A percentile compares a stretch with the other conserved stretches of the same genome.
Evolutionary conservation across 1,139 yeast genomes (phyloP).

Genomic region (Hyphopichia wangnamkhiaoensis): DNA sequence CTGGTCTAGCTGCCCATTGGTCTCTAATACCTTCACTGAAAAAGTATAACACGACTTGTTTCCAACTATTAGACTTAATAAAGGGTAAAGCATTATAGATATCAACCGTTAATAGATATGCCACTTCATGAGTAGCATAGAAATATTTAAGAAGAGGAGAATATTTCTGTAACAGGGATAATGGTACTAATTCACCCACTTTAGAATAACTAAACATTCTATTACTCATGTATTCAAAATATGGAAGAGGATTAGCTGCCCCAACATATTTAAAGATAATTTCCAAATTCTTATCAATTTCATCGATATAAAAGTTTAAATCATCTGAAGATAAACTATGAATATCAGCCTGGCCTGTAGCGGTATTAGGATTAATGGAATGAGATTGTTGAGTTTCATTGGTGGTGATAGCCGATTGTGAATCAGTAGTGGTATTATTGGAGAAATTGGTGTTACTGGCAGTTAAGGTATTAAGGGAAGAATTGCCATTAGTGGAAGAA

Average conservation of each 20-base stretch:
- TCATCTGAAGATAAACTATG: constrained; percentile 4
- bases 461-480: background rate
- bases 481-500: background rate
- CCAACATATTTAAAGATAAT: constrained; percentile 50
- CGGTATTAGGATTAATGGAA: background rate
- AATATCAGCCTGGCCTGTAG: constrained; percentile 1
- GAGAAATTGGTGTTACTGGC: background rate
- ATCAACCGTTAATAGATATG: constrained; percentile 39
- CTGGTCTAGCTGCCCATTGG: constrained; percentile 61
- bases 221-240: constrained; percentile 39
- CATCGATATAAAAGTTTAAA: constrained; percentile 13
- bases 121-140: constrained; percentile 43
- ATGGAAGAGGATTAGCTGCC: constrained; percentile 56
- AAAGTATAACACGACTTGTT: constrained; percentile 52
- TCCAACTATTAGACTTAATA: constrained; percentile 55
- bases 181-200: constrained; percentile 41
- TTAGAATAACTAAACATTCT: constrained; percentile 37
- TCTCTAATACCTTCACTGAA: constrained; percentile 50
- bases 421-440: constrained; percentile 1
- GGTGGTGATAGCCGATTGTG: background rate
- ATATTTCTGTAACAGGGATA: constrained; percentile 40
- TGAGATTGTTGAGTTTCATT: background rate
- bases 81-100: constrained; percentile 39
- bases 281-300: constrained; percentile 50
- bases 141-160: constrained; percentile 53